Evolutionary conservation across 164 flowering plant genomes (phyloP).

Genomic region (Magnolia sinica): DNA sequence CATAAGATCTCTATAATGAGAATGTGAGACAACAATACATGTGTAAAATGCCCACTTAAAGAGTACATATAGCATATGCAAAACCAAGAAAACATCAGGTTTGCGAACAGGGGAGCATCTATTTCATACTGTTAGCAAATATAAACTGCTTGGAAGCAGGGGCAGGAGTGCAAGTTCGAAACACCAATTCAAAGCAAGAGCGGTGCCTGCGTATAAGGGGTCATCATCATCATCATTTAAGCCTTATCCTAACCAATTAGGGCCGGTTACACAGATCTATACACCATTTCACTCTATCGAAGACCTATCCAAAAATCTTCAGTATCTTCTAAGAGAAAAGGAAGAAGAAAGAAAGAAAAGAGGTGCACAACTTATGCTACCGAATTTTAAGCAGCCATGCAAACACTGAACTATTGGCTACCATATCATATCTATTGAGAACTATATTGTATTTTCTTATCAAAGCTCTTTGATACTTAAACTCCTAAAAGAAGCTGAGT

Average conservation of each 20-base stretch:
- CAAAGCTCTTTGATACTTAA: background rate
- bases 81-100: background rate
- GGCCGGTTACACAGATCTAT: background rate
- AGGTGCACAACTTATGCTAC: background rate
- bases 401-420: background rate
- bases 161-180: background rate
- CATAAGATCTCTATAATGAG: background rate
- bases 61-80: background rate
- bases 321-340: background rate
- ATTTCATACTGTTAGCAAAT: background rate
- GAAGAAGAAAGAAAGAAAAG: background rate
- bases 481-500: background rate
- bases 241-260: background rate
- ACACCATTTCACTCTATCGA: background rate
- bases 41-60: background rate
- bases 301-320: background rate
- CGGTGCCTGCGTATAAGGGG: background rate
- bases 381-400: background rate
- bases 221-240: background rate
- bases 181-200: background rate
- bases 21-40: background rate
- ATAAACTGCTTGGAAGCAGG: background rate
- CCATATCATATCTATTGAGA: background rate
- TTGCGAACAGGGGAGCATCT: background rate
- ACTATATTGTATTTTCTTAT: background rate